These are phyloP conservation scores for Sapria himalayana DNA, from an alignment of 345 rosid genomes.

Conservation along the genomic window DNA sequence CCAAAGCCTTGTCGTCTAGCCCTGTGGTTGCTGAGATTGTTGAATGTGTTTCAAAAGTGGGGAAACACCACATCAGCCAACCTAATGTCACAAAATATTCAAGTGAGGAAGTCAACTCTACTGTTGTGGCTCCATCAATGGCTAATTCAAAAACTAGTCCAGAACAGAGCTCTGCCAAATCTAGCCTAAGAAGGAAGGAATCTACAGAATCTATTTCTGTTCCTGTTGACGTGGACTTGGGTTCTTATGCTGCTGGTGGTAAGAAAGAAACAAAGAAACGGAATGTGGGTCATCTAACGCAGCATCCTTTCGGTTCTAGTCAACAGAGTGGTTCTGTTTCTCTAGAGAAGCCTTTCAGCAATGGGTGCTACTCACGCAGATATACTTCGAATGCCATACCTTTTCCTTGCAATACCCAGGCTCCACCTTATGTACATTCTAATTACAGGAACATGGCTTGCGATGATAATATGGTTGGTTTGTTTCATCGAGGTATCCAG, in stretches of 20 bases:
- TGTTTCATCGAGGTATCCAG: constrained; percentile 62
- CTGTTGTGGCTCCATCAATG: constrained; percentile 9
- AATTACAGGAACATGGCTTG: constrained; percentile 13
- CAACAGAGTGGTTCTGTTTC: constrained; percentile 5
- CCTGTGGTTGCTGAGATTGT: constrained; percentile 19
- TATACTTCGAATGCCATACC: no score
- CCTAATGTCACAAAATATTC: no score
- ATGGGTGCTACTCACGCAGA: constrained; percentile 12
- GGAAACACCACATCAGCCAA: constrained; percentile 12
- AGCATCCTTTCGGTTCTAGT: constrained; percentile 7
- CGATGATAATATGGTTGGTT: constrained; percentile 16
- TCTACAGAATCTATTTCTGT: constrained; percentile 3
- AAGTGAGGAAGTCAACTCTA: constrained; percentile 6
- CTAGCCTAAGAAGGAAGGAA: constrained; percentile 1
- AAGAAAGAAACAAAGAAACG: constrained; percentile 10
- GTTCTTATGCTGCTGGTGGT: constrained; percentile 10
- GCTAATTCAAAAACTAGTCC: constrained; percentile 6
- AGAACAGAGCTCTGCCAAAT: constrained; percentile 8
- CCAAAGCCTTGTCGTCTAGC: constrained; percentile 29
- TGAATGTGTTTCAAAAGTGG: constrained; percentile 21
- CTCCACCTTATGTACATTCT: constrained; percentile 1
- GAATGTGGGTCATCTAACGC: constrained; percentile 3
- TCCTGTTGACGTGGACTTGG: constrained; percentile 21
- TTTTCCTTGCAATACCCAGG: no score
- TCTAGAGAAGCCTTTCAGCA: constrained; percentile 4